Percentiles rank a stretch among this genome's conserved stretches.
phyloP scores from a whole-genome alignment of 345 rosid genomes.

The Mallotus nudiflorus region DNA sequence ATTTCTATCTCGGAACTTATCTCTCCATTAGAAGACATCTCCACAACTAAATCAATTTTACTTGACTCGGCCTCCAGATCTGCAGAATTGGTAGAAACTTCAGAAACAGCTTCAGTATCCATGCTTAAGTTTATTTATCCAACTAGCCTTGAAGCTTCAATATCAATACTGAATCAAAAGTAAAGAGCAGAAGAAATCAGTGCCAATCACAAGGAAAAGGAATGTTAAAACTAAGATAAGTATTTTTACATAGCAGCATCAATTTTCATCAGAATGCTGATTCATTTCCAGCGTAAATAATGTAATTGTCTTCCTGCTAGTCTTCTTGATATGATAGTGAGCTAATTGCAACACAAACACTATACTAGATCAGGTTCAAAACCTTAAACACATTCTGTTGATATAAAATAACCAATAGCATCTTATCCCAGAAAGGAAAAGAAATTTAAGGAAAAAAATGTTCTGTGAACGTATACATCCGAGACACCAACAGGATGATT shows the following conservation, averaged over 20 bases:
- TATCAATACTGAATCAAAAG: slow-evolving; percentile 6
- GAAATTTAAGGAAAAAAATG: not conserved
- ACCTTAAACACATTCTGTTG: not conserved
- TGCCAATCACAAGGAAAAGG: not conserved
- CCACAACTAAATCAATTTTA: slow-evolving; percentile 44
- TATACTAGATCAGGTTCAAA: not conserved
- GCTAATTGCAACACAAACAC: not conserved
- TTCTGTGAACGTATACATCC: not conserved
- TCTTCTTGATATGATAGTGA: not conserved
- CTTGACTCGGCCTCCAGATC: slow-evolving; percentile 52
- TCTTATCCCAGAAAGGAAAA: not conserved
- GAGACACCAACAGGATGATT: not conserved
- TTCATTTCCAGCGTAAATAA: not conserved
- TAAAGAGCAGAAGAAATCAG: not conserved
- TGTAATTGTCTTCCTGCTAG: not conserved
- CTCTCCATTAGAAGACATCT: slow-evolving; percentile 46
- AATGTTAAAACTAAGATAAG: no score
- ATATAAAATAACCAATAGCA: not conserved
- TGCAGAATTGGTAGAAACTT: slow-evolving; percentile 38
- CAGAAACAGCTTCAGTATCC: slow-evolving; percentile 43
- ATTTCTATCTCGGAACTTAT: slow-evolving; percentile 39
- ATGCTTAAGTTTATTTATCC: slow-evolving; percentile 27
- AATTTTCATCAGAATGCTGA: not conserved
- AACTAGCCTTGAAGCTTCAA: slow-evolving; percentile 19
- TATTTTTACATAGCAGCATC: not conserved